Evolutionary conservation across 768 basidiomycete genomes (phyloP).

Genomic region (Xerocomus potaroensis): DNA sequence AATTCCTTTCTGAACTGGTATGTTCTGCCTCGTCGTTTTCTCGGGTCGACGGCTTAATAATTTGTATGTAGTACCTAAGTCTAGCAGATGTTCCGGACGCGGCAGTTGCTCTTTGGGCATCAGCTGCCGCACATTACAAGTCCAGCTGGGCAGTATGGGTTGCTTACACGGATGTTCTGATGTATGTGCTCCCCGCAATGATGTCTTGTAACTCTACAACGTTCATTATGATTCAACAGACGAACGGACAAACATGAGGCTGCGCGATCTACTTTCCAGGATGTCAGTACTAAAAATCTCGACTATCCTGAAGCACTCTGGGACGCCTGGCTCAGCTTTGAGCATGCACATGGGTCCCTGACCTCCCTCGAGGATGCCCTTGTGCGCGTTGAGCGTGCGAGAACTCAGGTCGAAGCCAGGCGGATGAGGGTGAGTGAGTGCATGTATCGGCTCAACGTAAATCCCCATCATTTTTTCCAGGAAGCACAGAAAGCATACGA

Average conservation of each 20-base stretch:
- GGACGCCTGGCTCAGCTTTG: slow-evolving; percentile 88
- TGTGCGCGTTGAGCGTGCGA: slow-evolving; percentile 62
- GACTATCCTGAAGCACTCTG: slow-evolving; percentile 97
- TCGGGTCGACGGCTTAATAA: background rate
- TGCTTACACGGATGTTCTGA: slow-evolving; percentile 66
- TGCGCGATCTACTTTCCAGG: slow-evolving; percentile 64
- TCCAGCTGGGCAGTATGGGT: slow-evolving; percentile 74
- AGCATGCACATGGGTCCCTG: slow-evolving; percentile 74
- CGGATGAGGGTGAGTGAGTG: slow-evolving; percentile 53
- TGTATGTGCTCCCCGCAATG: slow-evolving; percentile 41
- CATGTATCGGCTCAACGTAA: background rate
- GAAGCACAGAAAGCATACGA: slow-evolving; percentile 60
- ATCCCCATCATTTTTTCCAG: slow-evolving; percentile 29
- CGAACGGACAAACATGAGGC: slow-evolving; percentile 50
- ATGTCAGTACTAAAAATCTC: slow-evolving; percentile 64
- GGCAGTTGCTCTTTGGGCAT: slow-evolving; percentile 59
- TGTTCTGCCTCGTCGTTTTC: slow-evolving; percentile 27
- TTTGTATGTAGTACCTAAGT: slow-evolving; percentile 39
- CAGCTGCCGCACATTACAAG: slow-evolving; percentile 62
- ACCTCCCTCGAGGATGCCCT: slow-evolving; percentile 59
- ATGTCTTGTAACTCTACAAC: background rate
- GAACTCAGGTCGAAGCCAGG: slow-evolving; percentile 54
- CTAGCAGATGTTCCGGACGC: slow-evolving; percentile 47
- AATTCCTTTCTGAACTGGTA: slow-evolving; percentile 73
- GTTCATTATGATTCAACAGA: slow-evolving; percentile 28